These are phyloP conservation scores for Flaveria linearis DNA, from an alignment of 129 eudicot genomes.

Conservation along the genomic window DNA sequence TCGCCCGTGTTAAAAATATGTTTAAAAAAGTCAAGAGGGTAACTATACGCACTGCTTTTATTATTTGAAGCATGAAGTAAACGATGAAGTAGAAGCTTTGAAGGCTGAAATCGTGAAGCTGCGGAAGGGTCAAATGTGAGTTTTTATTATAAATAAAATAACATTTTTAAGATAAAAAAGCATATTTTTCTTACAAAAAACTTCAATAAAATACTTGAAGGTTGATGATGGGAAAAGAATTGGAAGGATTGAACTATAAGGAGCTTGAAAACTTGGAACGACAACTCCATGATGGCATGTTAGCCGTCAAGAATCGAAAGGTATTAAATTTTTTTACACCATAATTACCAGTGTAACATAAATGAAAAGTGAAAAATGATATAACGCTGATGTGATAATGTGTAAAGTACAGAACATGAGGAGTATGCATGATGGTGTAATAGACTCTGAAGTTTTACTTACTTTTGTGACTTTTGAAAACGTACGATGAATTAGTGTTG, in stretches of 20 bases:
- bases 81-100: conserved; percentile 52
- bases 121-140: conserved; percentile 47
- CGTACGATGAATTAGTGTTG: no score
- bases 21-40: background rate
- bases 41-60: background rate
- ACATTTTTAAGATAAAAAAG: background rate
- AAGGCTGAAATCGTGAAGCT: conserved; percentile 56
- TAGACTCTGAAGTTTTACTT: no score
- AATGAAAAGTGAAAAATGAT: no score
- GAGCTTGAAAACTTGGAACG: conserved; percentile 74
- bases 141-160: background rate
- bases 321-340: conserved; percentile 21
- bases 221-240: conserved; percentile 74
- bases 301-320: conserved; percentile 74
- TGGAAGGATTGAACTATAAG: conserved; percentile 59
- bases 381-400: no score
- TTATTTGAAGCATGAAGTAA: conserved; percentile 32
- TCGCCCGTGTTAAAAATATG: no score
- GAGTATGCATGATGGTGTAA: no score
- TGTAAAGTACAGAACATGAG: no score
- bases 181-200: background rate
- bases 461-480: no score
- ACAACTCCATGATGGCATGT: conserved; percentile 64
- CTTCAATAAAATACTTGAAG: conserved; percentile 23
- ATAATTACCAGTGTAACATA: no score